Evolutionary conservation across 2,329 filamentous ascomycete species (phyloP), one percentile per base, ranked within the genome.

Genomic region (Verticillium nubilum): DNA sequence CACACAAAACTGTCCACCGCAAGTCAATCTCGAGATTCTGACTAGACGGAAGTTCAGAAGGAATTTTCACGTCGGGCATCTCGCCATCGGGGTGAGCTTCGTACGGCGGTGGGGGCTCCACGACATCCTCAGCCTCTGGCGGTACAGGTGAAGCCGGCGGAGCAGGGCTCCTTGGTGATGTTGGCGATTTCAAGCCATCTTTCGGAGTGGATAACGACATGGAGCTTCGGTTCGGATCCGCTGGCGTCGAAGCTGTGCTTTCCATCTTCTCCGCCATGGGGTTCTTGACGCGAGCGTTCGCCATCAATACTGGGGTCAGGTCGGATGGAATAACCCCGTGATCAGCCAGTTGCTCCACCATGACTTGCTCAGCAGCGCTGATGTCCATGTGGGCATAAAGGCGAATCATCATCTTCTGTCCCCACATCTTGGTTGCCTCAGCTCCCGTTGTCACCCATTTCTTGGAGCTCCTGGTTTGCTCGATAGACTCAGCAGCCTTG

Each of bases 321-420:
- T 99, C 95, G 52, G 80, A 79, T 0, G 95, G 89, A 62, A 92
- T 81, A 6, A 99, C 92, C 4, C 94, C 95, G 74, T 99, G 95
- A 60, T 95, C 90, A 13, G 91, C 89, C 60, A 99, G 80, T 74
- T 99, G 95, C 76, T 99, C 95, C 66, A 99, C 97, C 95, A 99
- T 99, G 72, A 99, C 81, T 78, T 99, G 95, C 74, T 99, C 95
- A 15, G 85, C 88, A 25, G 88, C 80, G 69, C 88, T 92, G 68
- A 99, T 96, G 61, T 99, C 95, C 95, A 99, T 99, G 74, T 99
- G 95, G 13, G 86, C 80, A 72, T 98, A 99, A 13, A 99, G 73
- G 26, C 94, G 86, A 61, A 97, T 86, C 93, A 99, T 99, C 83
- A 97, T 96, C 77, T 96, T 96, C 73, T 99, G 95, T 59, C 90